Evolutionary conservation across 192 early-diverging fungal species (phyloP), one percentile per base, ranked within the genome.

Genomic region (Linnemannia hyalina): DNA sequence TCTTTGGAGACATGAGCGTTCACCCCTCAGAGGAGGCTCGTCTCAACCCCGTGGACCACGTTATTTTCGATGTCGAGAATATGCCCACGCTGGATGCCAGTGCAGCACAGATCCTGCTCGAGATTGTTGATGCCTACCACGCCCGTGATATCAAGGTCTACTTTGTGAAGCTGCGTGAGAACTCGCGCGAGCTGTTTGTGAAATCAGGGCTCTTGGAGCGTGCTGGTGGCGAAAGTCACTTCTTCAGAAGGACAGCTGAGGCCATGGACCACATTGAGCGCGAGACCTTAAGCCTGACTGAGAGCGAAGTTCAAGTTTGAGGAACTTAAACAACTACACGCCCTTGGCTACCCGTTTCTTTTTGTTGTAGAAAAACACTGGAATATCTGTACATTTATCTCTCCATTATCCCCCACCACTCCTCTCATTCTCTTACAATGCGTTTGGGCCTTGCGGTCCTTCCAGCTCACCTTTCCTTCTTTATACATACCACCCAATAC

Each of bases 11-110:
- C 81, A 94, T 99, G 91, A 93, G 94, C 18, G 95, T 97, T 36
- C 99, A 99, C 89, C 99, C 99, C 9, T 97, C 97, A 0, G 97
- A 99, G 82, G 93, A 93, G 22, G 96, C 98, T 18, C 93, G 94
- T 42, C 92, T 96, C 71, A 93, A 91, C 47, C 93, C 95, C 16
- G 91, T 96, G 7, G 88, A 92, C 7, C 93, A 93, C 46, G 94
- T 98, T 29, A 93, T 99, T 38, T 98, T 99, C 91, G 98, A 99
- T 82, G 93, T 99, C 41, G 93, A 94, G 47, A 94, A 95, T 65
- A 97, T 99, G 93, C 92, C 95, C 0, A 90, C 90, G 5, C 91
- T 99, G 77, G 98, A 99, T 90, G 98, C 97, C 46, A 98, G 89
- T 77, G 89, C 89, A 46, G 80, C 81, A 18, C 94, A 96, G 83